Evolutionary conservation across 2,329 filamentous ascomycete genomes (phyloP).

Genomic region (Fusarium denticulatum): DNA sequence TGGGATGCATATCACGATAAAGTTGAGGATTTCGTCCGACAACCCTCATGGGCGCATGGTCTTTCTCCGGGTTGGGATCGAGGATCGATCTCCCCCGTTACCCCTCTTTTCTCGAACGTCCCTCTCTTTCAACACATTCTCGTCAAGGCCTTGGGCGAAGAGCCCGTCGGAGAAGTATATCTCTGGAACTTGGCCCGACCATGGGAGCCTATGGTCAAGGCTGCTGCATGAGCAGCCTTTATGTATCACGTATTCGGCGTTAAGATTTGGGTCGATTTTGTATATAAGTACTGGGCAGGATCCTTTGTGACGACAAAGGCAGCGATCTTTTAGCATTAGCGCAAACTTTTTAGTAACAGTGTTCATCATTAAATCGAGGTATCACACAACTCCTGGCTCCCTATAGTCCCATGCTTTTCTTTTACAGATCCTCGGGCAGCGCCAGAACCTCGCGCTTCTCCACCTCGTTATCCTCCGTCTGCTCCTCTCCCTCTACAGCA

Average conservation of each 20-base stretch:
- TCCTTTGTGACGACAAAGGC: slow-evolving; percentile 14
- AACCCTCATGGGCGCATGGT: slow-evolving; percentile 43
- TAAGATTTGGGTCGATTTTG: slow-evolving; percentile 12
- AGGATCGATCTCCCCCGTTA: slow-evolving; percentile 38
- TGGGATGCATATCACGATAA: slow-evolving; percentile 47
- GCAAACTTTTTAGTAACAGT: slow-evolving; percentile 34
- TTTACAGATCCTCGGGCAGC: slow-evolving; percentile 39
- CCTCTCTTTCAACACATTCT: slow-evolving; percentile 50
- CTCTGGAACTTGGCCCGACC: slow-evolving; percentile 54
- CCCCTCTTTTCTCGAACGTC: slow-evolving; percentile 43
- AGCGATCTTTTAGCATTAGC: slow-evolving; percentile 26
- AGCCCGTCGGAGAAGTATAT: slow-evolving; percentile 50
- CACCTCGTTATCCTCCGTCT: slow-evolving; percentile 36
- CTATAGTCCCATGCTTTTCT: slow-evolving; percentile 32
- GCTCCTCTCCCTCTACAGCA: slow-evolving; percentile 56
- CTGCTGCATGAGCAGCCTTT: slow-evolving; percentile 43
- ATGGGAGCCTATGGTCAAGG: slow-evolving; percentile 57
- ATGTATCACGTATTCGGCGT: slow-evolving; percentile 23
- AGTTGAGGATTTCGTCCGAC: slow-evolving; percentile 49
- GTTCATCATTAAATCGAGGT: slow-evolving; percentile 44
- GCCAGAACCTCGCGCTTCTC: slow-evolving; percentile 38
- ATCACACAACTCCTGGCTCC: slow-evolving; percentile 46
- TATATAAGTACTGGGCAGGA: slow-evolving; percentile 8
- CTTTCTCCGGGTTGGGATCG: slow-evolving; percentile 45
- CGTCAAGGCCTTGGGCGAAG: slow-evolving; percentile 49